Evolutionary conservation across 495 filamentous ascomycete genomes (phyloP), one percentile per base, ranked within the genome.

Genomic region (Amphirosellinia nigrospora): DNA sequence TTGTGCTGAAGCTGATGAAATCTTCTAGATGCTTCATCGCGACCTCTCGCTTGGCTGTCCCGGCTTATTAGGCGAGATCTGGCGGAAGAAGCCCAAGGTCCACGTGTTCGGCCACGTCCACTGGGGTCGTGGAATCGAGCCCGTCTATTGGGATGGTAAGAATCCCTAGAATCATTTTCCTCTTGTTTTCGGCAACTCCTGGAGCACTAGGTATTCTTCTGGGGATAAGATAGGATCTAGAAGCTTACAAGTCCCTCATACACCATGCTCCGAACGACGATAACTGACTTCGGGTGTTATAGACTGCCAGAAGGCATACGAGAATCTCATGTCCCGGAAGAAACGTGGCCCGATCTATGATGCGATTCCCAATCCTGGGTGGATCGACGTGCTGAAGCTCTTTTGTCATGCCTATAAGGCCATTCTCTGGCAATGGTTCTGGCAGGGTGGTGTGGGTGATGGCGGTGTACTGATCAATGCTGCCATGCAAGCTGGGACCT

Each of bases 21-120:
- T 53, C 8, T 53, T 38, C 21, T 32, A 70, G 68, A 70, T 70
- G 59, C 28, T 70, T 38, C 68, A 98, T 76, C 88, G 92, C 8
- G 95, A 98, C 77, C 77, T 91, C 16, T 88, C 84, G 0, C 83
- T 92, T 62, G 95, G 95, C 34, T 97, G 93, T 75, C 88, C 90
- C 23, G 88, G 84, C 38, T 86, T 98, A 3, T 85, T 95, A 1
- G 80, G 86, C 21, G 93, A 96, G 70, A 74, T 93, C 36, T 96
- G 93, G 93, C 85, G 88, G 32, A 88, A 96, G 23, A 89, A 88
- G 68, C 94, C 95, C 4, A 82, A 82, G 38, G 81, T 98, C 13
- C 95, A 98, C 79, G 86, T 97, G 66, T 97, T 96, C 79, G 95
- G 94, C 6, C 96, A 98, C 77, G 85, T 96, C 32, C 96, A 98